Evolutionary conservation across 768 basidiomycete species (phyloP).

Genomic region (Auriscalpium microsporum): DNA sequence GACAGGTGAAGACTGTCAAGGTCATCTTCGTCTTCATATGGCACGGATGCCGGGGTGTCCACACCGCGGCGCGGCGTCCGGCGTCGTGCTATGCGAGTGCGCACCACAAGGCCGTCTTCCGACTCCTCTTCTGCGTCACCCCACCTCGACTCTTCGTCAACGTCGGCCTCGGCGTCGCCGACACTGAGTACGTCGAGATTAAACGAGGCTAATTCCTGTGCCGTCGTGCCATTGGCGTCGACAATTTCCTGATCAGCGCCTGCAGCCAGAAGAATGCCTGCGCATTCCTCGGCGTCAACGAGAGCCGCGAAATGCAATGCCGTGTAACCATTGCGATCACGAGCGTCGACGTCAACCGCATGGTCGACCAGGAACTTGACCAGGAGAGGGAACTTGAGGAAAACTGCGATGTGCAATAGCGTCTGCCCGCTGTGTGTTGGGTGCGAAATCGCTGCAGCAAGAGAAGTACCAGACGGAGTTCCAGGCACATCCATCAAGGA

Average conservation of each 20-base stretch:
- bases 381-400: slow-evolving; percentile 68
- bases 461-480: slow-evolving; percentile 30
- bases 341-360: slow-evolving; percentile 69
- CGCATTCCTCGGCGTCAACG: slow-evolving; percentile 53
- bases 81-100: slow-evolving; percentile 2
- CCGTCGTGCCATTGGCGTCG: slow-evolving; percentile 59
- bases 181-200: slow-evolving; percentile 23
- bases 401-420: slow-evolving; percentile 77
- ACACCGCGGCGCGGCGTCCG: slow-evolving; percentile 6
- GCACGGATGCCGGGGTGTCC: slow-evolving; percentile 1
- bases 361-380: slow-evolving; percentile 63
- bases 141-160: slow-evolving; percentile 52
- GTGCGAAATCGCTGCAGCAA: slow-evolving; percentile 57
- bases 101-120: slow-evolving; percentile 28
- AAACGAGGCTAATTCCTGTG: slow-evolving; percentile 47
- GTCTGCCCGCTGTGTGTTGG: slow-evolving; percentile 72
- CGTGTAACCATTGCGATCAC: slow-evolving; percentile 87
- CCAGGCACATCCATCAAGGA: slow-evolving; percentile 65
- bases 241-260: slow-evolving; percentile 79
- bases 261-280: slow-evolving; percentile 57
- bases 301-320: slow-evolving; percentile 82
- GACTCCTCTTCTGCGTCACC: slow-evolving; percentile 67
- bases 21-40: slow-evolving; percentile 4
- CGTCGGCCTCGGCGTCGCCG: slow-evolving; percentile 18
- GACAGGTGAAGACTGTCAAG: background rate